Conservation (phyloP, 257 asterid genomes). For the Petunia axillaris region DNA sequence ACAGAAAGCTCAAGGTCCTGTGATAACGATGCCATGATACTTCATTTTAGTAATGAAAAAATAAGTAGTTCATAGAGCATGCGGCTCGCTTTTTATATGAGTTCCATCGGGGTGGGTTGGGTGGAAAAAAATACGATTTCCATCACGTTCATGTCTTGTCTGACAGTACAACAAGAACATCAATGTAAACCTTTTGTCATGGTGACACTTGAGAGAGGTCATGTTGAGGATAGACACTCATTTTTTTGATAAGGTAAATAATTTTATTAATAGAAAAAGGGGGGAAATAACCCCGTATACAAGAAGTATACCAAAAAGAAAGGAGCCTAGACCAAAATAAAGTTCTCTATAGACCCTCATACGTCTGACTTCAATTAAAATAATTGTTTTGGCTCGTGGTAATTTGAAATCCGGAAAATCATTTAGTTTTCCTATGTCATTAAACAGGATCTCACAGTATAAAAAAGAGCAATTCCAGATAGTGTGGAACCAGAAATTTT, state of each 20-base stretch:
- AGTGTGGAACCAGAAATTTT: not conserved
- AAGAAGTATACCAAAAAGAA: too few species aligned
- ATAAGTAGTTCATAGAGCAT: not conserved
- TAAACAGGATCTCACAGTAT: not conserved
- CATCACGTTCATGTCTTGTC: not conserved
- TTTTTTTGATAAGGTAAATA: too few species aligned
- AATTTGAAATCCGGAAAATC: not conserved
- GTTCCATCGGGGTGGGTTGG: too few species aligned
- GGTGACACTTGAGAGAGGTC: not conserved
- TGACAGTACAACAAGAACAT: not conserved
- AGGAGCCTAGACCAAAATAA: too few species aligned
- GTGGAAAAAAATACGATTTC: too few species aligned
- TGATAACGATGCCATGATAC: not conserved
- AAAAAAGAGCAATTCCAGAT: not conserved
- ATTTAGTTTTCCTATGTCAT: not conserved
- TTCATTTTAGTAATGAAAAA: not conserved
- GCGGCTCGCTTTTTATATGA: not conserved
- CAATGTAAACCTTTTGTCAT: not conserved
- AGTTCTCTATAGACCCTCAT: too few species aligned
- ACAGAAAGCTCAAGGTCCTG: not conserved
- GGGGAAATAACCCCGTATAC: too few species aligned
- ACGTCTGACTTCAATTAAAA: not conserved
- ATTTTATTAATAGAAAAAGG: too few species aligned
- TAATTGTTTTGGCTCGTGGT: not conserved
- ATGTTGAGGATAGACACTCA: conserved; percentile 3